These are phyloP conservation scores for Dryas drummondii DNA, from an alignment of 306 rosid genomes.

Conservation along the genomic window DNA sequence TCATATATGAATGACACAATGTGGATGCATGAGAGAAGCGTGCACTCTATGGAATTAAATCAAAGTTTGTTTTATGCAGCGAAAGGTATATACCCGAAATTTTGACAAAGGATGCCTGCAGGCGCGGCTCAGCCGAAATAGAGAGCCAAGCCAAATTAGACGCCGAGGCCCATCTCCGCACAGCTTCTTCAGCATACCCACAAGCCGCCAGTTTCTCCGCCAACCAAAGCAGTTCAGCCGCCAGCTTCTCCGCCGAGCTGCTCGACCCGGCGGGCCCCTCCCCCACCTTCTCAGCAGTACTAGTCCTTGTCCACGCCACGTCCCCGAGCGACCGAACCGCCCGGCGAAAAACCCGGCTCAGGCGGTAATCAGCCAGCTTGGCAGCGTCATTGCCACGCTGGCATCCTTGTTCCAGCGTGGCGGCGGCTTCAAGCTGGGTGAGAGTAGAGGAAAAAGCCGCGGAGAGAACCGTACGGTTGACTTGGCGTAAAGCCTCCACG, in stretches of 20 bases:
- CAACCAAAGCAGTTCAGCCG: slow-evolving; percentile 73
- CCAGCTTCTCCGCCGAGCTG: slow-evolving; percentile 59
- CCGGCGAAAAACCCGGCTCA: slow-evolving; percentile 24
- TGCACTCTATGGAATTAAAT: too few relatives aligned
- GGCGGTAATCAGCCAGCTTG: slow-evolving; percentile 23
- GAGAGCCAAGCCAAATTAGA: slow-evolving; percentile 52
- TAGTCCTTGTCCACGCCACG: slow-evolving; percentile 9
- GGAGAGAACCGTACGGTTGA: slow-evolving; percentile 51
- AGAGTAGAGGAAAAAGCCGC: slow-evolving; percentile 54
- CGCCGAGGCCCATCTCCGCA: slow-evolving; percentile 56
- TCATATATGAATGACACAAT: too few relatives aligned
- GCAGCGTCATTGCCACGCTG: not conserved
- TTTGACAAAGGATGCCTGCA: slow-evolving; percentile 60
- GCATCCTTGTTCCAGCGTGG: not conserved
- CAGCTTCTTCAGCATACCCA: slow-evolving; percentile 46
- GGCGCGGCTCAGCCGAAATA: slow-evolving; percentile 61
- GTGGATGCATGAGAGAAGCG: too few relatives aligned
- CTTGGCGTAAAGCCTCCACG: slow-evolving; percentile 42
- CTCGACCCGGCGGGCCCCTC: slow-evolving; percentile 7
- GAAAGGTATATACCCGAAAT: slow-evolving; percentile 43
- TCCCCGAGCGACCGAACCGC: slow-evolving; percentile 29
- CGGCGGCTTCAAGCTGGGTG: slow-evolving; percentile 42
- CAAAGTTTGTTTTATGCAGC: too few relatives aligned
- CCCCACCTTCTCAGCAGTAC: slow-evolving; percentile 2
- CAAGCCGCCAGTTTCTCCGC: slow-evolving; percentile 60